These are phyloP conservation scores for Dalechampia spathulata DNA, from an alignment of 441 rosid genomes.

Conservation along the genomic window DNA sequence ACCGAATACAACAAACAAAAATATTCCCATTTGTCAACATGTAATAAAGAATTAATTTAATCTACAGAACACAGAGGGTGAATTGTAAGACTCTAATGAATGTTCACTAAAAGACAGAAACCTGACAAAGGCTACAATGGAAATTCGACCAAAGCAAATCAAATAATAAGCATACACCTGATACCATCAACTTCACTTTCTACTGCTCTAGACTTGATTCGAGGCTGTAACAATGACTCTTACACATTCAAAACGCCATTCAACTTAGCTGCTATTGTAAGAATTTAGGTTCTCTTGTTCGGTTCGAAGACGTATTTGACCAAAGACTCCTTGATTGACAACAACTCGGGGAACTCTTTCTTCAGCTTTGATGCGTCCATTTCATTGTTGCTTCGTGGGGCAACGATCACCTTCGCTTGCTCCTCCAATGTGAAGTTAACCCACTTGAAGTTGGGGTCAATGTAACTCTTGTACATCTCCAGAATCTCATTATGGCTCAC, in stretches of 20 bases:
- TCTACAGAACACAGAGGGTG: neutral
- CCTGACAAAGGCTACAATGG: neutral
- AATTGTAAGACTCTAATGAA: neutral
- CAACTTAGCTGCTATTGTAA: neutral
- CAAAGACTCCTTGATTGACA: slow-evolving; percentile 71
- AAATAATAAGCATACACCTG: slow-evolving; percentile 2
- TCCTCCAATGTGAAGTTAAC: slow-evolving; percentile 73
- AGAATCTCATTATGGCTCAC: slow-evolving; percentile 86
- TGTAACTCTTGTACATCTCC: slow-evolving; percentile 80
- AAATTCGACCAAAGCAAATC: neutral
- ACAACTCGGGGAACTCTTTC: slow-evolving; percentile 70
- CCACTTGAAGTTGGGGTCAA: slow-evolving; percentile 56
- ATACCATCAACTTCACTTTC: slow-evolving; percentile 1
- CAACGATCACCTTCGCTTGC: slow-evolving; percentile 84
- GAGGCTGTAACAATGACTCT: neutral
- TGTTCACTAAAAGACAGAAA: slow-evolving; percentile 1
- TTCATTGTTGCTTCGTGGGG: slow-evolving; percentile 84
- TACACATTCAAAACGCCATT: neutral
- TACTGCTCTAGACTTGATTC: slow-evolving; percentile 9
- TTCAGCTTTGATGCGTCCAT: slow-evolving; percentile 78
- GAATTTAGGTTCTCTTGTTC: slow-evolving; percentile 2
- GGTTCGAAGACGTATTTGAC: slow-evolving; percentile 46
- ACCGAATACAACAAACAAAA: neutral
- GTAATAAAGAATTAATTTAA: neutral
- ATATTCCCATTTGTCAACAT: slow-evolving; percentile 7